These are phyloP conservation scores for Kernera saxatilis DNA, from an alignment of 345 rosid genomes.

Conservation along the genomic window DNA sequence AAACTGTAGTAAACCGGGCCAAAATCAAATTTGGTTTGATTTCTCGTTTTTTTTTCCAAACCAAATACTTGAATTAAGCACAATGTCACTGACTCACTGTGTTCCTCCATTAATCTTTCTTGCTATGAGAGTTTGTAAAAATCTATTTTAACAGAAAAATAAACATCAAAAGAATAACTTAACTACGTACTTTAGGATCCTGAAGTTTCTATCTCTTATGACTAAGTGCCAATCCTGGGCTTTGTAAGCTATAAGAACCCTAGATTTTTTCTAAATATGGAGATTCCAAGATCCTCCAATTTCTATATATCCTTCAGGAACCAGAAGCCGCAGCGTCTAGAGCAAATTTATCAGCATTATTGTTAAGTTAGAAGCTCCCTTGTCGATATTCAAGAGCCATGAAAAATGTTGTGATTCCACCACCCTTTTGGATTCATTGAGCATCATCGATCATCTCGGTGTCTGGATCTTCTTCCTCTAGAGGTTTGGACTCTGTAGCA, in stretches of 20 bases:
- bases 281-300: not conserved
- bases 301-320: not conserved
- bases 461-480: constrained; percentile 10
- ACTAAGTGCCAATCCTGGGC: constrained; percentile 2
- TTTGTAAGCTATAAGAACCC: not conserved
- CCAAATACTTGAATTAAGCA: not conserved
- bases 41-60: not conserved
- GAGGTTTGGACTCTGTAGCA: not conserved
- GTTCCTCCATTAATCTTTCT: constrained; percentile 8
- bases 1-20: not conserved
- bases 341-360: constrained; percentile 4
- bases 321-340: constrained; percentile 12
- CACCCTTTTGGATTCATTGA: not conserved
- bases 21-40: not conserved
- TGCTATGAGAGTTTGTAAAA: not conserved
- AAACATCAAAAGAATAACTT: constrained; percentile 6
- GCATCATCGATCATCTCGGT: constrained; percentile 8
- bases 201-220: constrained; percentile 9
- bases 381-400: constrained; percentile 14
- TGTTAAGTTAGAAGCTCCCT: constrained; percentile 29
- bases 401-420: constrained; percentile 8
- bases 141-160: not conserved
- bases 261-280: constrained; percentile 9
- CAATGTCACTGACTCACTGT: not conserved
- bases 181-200: not conserved